Evolutionary conservation across 352 stramenopile species (phyloP).

Genomic region (Pythium sukuiense): DNA sequence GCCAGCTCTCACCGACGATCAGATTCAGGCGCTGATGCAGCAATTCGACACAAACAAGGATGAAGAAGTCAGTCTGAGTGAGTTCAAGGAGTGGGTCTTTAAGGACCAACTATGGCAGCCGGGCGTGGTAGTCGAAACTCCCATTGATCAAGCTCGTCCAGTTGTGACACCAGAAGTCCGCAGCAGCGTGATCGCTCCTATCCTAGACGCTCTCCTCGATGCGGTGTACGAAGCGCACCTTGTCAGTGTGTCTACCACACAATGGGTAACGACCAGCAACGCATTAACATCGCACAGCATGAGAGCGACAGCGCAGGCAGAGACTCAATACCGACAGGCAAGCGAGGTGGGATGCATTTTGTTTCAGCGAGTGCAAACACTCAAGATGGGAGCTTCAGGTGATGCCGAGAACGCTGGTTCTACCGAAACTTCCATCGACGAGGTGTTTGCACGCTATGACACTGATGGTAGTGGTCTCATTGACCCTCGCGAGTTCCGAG

Average conservation of each 20-base stretch:
- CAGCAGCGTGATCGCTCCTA: slow-evolving; percentile 35
- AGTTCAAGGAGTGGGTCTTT: slow-evolving; percentile 73
- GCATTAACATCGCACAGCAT: slow-evolving; percentile 22
- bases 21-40: slow-evolving; percentile 47
- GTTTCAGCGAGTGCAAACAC: slow-evolving; percentile 46
- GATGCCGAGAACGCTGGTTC: slow-evolving; percentile 22
- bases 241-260: slow-evolving; percentile 33
- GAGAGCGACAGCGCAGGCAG: slow-evolving; percentile 10
- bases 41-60: slow-evolving; percentile 77
- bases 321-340: slow-evolving; percentile 10
- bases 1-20: slow-evolving; percentile 45
- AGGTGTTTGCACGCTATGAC: slow-evolving; percentile 61
- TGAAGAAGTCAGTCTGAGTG: slow-evolving; percentile 58
- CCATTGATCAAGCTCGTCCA: neutral
- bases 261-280: slow-evolving; percentile 46
- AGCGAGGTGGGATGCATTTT: slow-evolving; percentile 29
- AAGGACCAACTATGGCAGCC: slow-evolving; percentile 60
- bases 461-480: slow-evolving; percentile 54
- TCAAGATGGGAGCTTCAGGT: slow-evolving; percentile 29
- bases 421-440: slow-evolving; percentile 28
- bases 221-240: slow-evolving; percentile 35
- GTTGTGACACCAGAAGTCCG: slow-evolving; percentile 28
- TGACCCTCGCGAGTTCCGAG: slow-evolving; percentile 52
- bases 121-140: slow-evolving; percentile 1
- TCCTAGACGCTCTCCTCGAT: slow-evolving; percentile 45